Evolutionary conservation across 2,329 filamentous ascomycete genomes (phyloP), one percentile per base, ranked within the genome.

Genomic region (Ophiostoma pallidulum): DNA sequence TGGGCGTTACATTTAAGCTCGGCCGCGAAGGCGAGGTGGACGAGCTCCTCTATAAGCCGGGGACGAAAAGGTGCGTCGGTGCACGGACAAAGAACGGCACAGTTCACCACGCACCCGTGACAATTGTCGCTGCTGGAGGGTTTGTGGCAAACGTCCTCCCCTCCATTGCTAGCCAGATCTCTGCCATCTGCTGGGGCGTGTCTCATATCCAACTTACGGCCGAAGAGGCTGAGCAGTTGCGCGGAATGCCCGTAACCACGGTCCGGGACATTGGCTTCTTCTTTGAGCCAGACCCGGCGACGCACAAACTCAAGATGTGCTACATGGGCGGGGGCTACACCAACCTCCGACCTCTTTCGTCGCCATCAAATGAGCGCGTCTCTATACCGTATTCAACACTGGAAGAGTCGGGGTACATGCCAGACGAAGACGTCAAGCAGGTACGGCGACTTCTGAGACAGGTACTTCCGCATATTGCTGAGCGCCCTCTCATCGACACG

Each of bases 181-280:
- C 71, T 0, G 78, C 77, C 4, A 75, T 74, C 48, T 72, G 68
- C 1, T 82, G 76, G 74, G 71, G 73, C 0, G 71, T 83, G 1
- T 77, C 73, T 0, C 78, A 82, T 55, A 64, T 82, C 2, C 71
- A 74, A 41, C 66, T 82, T 1, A 77, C 69, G 0, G 66, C 73
- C 6, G 67, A 69, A 0, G 78, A 83, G 58, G 69, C 72, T 0
- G 66, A 70, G 3, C 62, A 62, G 5, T 68, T 83, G 1, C 69
- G 72, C 2, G 74, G 74, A 3, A 76, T 82, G 10, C 78, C 79
- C 0, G 74, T 80, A 0, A 78, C 73, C 0, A 78, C 80, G 45
- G 72, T 73, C 1, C 70, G 78, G 2, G 78, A 82, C 51, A 62
- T 82, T 0, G 78, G 78, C 0, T 82, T 82, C 65, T 77, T 80